phyloP scores from a whole-genome alignment of 78 protist species.

The Dictyostelium purpureum region DNA sequence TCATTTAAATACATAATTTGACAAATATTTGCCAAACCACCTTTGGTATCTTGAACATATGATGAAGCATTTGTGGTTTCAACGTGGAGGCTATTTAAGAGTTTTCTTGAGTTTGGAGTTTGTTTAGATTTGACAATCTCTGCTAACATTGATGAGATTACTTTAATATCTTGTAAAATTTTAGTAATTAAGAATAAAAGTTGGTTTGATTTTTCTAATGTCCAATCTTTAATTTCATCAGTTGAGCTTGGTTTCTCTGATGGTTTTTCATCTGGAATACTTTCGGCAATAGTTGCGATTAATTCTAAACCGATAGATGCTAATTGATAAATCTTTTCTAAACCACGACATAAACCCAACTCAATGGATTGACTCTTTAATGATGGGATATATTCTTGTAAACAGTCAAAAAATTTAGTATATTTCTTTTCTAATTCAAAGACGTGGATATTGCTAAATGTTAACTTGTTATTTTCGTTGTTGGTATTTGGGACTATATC shows the following conservation, averaged over 20 bases:
- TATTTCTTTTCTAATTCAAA: conserved; percentile 62
- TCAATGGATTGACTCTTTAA: conserved; percentile 18
- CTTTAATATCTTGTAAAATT: conserved; percentile 29
- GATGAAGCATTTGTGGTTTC: conserved; percentile 42
- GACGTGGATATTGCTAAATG: background rate
- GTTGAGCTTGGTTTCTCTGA: background rate
- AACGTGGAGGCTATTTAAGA: conserved; percentile 33
- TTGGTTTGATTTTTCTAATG: conserved; percentile 40
- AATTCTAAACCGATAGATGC: conserved; percentile 23
- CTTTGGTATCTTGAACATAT: conserved; percentile 39
- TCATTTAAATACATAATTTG: conserved; percentile 29
- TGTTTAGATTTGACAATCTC: conserved; percentile 67
- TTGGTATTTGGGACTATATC: conserved; percentile 4
- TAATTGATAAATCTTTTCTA: conserved; percentile 38
- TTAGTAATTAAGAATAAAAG: conserved; percentile 35
- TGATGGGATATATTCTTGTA: conserved; percentile 63
- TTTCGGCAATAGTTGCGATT: conserved; percentile 2
- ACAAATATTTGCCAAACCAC: conserved; percentile 1
- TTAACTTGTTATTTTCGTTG: background rate
- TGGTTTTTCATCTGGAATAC: background rate
- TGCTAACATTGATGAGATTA: conserved; percentile 27
- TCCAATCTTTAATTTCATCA: conserved; percentile 6
- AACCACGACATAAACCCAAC: conserved; percentile 35
- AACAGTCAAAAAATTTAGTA: conserved; percentile 9
- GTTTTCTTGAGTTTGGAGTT: conserved; percentile 68